Base-by-base conservation (phyloP, 1,139 yeast genomes). In the Eremothecium coryli region DNA sequence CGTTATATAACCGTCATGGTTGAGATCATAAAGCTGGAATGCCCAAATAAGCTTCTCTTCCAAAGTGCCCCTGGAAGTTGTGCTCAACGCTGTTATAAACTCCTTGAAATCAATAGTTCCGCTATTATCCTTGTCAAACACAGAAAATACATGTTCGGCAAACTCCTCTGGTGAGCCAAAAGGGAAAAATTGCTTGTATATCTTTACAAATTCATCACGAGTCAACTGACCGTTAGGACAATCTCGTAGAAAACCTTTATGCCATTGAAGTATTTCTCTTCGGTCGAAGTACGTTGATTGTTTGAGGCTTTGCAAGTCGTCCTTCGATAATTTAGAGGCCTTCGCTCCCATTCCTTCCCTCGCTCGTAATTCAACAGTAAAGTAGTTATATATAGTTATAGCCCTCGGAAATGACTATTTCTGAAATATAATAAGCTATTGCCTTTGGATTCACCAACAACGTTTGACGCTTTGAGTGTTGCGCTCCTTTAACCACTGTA, bases 191-290 rank as follows among this genome's bases (percentile, higher is more conserved):
- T 90, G 97, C 58, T 84, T 85, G 63, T 86, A 93, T 14, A 90
- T 88, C 58, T 82, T 84, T 45, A 82, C 77, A 58, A 93, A 86
- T 54, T 90, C 97, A 36, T 81, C 84, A 52, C 81, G 82, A 7
- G 86, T 75, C 29, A 93, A 66, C 54, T 81, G 90, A 0, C 98
- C 98, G 29, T 76, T 70, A 1, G 97, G 97, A 57, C 96, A 88
- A 54, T 93, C 98, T 52, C 95, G 71, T 32, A 82, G 66, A 50
- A 90, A 90, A 3, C 97, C 97, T 57, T 86, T 88, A 58, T 88
- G 90, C 98, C 98, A 90, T 55, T 88, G 98, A 58, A 90, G 97
- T 33, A 93, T 73, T 56, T 93, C 98, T 46, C 95, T 70, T 39
- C 90, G 76, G 55, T 90, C 95, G 56, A 93, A 93, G 54, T 85